Conservation (phyloP, 257 asterid species). For the Ocimum tenuiflorum region DNA sequence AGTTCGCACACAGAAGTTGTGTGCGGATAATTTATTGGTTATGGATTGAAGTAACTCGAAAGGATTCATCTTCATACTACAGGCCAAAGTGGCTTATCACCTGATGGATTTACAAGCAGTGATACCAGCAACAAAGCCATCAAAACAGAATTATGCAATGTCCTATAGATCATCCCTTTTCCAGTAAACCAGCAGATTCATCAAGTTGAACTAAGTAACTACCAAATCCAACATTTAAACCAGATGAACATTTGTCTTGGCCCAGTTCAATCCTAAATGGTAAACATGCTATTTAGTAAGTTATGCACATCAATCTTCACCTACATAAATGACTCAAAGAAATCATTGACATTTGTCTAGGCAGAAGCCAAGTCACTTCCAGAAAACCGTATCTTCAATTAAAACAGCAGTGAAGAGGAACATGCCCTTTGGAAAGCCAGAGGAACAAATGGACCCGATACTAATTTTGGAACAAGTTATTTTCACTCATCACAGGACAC, state of each 20-base stretch:
- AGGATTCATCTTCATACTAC: neutral
- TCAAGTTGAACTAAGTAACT: neutral
- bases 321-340: neutral
- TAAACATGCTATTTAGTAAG: neutral
- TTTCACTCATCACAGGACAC: neutral
- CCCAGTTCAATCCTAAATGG: neutral
- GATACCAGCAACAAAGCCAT: neutral
- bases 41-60: neutral
- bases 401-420: neutral
- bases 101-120: neutral
- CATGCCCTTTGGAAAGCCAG: slow-evolving; percentile 1
- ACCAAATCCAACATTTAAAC: neutral
- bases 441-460: neutral
- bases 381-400: neutral
- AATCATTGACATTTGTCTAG: neutral
- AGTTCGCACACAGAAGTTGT: neutral
- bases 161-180: neutral
- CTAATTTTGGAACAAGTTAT: neutral
- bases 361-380: neutral
- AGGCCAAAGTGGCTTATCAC: neutral
- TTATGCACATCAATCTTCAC: neutral
- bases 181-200: neutral
- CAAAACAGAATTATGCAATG: neutral
- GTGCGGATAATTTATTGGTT: neutral
- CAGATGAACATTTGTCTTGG: neutral